These are phyloP conservation scores for Citrullus mucosospermus DNA, from an alignment of 306 rosid species.

Conservation along the genomic window DNA sequence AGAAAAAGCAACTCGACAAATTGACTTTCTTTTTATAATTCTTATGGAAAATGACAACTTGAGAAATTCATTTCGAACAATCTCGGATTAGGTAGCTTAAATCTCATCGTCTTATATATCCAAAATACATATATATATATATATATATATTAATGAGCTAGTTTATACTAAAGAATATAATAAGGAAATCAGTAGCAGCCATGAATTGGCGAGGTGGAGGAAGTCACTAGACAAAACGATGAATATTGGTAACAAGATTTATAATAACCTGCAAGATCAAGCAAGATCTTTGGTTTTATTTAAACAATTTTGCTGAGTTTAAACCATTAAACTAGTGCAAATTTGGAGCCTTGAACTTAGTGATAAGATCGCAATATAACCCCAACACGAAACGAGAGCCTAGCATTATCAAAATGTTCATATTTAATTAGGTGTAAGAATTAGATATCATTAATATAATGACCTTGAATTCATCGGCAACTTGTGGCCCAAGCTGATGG, in stretches of 20 bases:
- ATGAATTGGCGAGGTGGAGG: no score
- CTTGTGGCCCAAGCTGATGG: background rate
- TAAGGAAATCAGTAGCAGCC: no score
- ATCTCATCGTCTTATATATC: background rate
- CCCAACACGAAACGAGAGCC: background rate
- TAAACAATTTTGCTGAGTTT: background rate
- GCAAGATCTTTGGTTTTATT: no score
- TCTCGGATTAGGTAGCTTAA: background rate
- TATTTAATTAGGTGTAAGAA: background rate
- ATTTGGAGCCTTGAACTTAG: background rate
- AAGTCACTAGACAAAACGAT: no score
- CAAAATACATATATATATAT: no score
- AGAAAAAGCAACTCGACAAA: background rate
- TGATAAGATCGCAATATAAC: background rate
- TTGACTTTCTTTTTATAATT: background rate
- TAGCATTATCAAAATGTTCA: background rate
- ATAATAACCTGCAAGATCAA: no score
- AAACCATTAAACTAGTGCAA: background rate
- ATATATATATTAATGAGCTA: no score
- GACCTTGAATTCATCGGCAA: background rate
- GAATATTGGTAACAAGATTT: no score
- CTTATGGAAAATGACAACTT: background rate
- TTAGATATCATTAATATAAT: background rate
- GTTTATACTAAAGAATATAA: no score
- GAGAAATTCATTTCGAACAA: background rate